Evolutionary conservation across 805 yeast genomes (phyloP).

Genomic region (Sugiyamaella smithiae): DNA sequence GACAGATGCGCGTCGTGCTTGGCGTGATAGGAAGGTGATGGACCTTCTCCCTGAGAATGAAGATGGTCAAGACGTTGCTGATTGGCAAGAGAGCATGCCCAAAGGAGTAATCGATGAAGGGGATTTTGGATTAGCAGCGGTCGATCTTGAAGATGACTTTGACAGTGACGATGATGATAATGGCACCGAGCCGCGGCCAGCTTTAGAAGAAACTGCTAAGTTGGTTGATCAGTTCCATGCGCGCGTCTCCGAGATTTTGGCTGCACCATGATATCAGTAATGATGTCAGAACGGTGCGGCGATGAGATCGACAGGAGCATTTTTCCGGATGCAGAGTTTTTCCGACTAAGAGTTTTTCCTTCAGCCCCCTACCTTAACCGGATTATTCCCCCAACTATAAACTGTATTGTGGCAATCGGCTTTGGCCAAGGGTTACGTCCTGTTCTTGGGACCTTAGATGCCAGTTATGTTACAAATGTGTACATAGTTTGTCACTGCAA

Average conservation of each 20-base stretch:
- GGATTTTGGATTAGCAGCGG: slow-evolving; percentile 50
- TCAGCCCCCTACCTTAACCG: too few relatives aligned
- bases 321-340: slow-evolving; percentile 6
- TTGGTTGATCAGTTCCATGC: slow-evolving; percentile 27
- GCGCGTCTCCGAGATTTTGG: slow-evolving; percentile 13
- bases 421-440: too few relatives aligned
- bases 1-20: slow-evolving; percentile 37
- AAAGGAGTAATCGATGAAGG: slow-evolving; percentile 39
- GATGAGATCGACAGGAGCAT: slow-evolving; percentile 1
- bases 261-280: slow-evolving; percentile 7
- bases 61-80: slow-evolving; percentile 34
- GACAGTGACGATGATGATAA: slow-evolving; percentile 32
- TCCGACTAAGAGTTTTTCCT: too few relatives aligned
- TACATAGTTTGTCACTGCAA: too few relatives aligned
- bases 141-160: slow-evolving; percentile 43
- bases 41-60: slow-evolving; percentile 22
- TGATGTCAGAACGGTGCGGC: slow-evolving; percentile 12
- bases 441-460: too few relatives aligned
- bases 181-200: slow-evolving; percentile 27
- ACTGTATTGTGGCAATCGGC: too few relatives aligned
- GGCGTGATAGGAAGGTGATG: slow-evolving; percentile 26
- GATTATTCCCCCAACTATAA: too few relatives aligned
- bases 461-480: too few relatives aligned
- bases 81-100: slow-evolving; percentile 45
- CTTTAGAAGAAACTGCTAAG: slow-evolving; percentile 30